Conservation (phyloP, 192 early-diverging fungal species). For the Geosiphon pyriformis region DNA sequence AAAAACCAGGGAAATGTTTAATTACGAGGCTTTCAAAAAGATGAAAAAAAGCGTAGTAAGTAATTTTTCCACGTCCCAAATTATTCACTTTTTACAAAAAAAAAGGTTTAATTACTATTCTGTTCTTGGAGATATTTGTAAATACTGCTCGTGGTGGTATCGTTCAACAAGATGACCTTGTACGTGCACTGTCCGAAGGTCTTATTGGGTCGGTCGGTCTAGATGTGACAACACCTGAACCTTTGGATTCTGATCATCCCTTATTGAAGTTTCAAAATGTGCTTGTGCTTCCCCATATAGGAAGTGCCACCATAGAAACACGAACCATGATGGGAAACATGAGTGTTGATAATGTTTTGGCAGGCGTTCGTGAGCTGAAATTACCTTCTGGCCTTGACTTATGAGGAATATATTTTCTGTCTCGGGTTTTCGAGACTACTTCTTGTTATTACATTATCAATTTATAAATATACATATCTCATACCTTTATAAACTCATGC, state of each 20-base stretch:
- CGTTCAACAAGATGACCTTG: conserved; percentile 68
- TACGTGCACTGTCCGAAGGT: conserved; percentile 54
- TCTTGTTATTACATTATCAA: no score
- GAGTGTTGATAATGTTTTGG: conserved; percentile 66
- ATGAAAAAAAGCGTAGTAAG: conserved; percentile 64
- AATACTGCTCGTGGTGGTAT: conserved; percentile 79
- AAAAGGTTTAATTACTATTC: background rate
- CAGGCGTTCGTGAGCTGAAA: conserved; percentile 47
- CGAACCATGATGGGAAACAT: conserved; percentile 74
- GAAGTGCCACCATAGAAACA: conserved; percentile 74
- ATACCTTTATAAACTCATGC: no score
- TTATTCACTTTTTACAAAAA: background rate
- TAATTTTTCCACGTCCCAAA: conserved; percentile 15
- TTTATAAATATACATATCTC: no score
- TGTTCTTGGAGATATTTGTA: conserved; percentile 55
- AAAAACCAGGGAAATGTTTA: conserved; percentile 67
- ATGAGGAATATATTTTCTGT: no score
- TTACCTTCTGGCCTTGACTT: no score
- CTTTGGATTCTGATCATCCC: conserved; percentile 56
- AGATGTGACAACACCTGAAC: conserved; percentile 87
- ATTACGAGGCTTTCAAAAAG: conserved; percentile 51
- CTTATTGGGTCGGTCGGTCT: conserved; percentile 66
- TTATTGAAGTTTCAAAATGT: conserved; percentile 57
- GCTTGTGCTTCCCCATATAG: conserved; percentile 80
- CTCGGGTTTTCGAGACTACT: no score